phyloP scores from a whole-genome alignment of 257 asterid species.

The Nicotiana obtusifolia region DNA sequence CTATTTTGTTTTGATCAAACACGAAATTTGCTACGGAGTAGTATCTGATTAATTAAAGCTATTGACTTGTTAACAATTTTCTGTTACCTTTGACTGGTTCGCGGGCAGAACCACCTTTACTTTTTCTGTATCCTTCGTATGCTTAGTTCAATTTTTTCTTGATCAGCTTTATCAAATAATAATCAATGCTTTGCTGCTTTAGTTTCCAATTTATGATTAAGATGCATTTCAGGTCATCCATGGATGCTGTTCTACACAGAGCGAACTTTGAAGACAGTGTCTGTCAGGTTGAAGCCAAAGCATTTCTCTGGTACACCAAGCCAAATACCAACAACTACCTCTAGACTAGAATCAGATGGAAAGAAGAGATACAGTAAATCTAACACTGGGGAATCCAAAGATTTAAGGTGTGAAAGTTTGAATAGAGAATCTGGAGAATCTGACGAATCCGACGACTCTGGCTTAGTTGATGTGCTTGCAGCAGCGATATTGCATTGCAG shows the following conservation, averaged over 20 bases:
- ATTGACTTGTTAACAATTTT: neutral
- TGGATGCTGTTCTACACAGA: conserved; percentile 45
- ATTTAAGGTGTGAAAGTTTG: conserved; percentile 12
- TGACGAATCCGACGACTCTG: conserved; percentile 33
- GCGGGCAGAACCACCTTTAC: neutral
- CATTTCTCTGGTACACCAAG: conserved; percentile 19
- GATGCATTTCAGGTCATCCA: conserved; percentile 36
- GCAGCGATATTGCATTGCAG: conserved; percentile 40
- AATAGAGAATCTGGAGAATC: conserved; percentile 17
- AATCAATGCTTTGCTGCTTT: neutral
- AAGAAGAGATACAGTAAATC: neutral
- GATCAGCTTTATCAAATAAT: neutral
- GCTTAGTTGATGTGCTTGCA: conserved; percentile 38
- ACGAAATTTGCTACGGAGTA: neutral
- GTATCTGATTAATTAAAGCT: neutral
- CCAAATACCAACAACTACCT: conserved; percentile 14
- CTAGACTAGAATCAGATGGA: conserved; percentile 17
- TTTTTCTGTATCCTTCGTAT: neutral
- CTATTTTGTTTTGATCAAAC: neutral
- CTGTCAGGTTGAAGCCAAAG: conserved; percentile 29
- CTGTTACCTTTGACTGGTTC: neutral
- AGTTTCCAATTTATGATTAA: neutral
- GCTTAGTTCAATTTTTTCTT: neutral
- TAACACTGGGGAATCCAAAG: neutral
- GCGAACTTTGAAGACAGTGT: conserved; percentile 23